A percentile compares a stretch with the other conserved stretches of the same genome.
These are phyloP conservation scores for Vicia sativa DNA, from an alignment of 306 rosid genomes.

Conservation along the genomic window DNA sequence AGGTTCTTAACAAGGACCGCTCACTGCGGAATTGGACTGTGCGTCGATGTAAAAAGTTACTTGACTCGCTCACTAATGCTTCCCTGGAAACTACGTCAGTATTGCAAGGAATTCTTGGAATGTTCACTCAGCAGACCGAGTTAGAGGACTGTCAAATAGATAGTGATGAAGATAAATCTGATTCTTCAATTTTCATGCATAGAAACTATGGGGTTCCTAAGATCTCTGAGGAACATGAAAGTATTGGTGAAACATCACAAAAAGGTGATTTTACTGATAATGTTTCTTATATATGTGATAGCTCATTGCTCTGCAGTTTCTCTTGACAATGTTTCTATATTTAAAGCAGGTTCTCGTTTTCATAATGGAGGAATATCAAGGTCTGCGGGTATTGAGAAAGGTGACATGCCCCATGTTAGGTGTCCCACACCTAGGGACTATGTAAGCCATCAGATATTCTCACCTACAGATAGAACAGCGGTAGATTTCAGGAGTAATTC, in stretches of 20 bases:
- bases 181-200: constrained; percentile 49
- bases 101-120: constrained; percentile 56
- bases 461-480: constrained; percentile 63
- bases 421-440: constrained; percentile 64
- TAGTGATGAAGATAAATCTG: constrained; percentile 70
- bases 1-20: constrained; percentile 75
- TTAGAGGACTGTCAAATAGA: constrained; percentile 51
- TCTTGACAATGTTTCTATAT: constrained; percentile 45
- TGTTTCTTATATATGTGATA: constrained; percentile 47
- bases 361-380: constrained; percentile 61
- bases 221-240: constrained; percentile 58
- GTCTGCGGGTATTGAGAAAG: constrained; percentile 57
- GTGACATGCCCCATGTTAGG: constrained; percentile 55
- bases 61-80: constrained; percentile 45
- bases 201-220: constrained; percentile 46
- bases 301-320: constrained; percentile 44
- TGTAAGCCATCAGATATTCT: constrained; percentile 57
- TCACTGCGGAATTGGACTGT: constrained; percentile 67
- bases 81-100: constrained; percentile 50
- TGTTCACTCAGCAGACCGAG: constrained; percentile 48
- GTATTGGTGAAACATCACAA: constrained; percentile 54
- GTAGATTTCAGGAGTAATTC: constrained; percentile 63
- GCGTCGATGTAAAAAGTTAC: constrained; percentile 60
- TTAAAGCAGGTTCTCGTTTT: constrained; percentile 53
- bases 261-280: constrained; percentile 47